phyloP scores from a whole-genome alignment of 2,329 filamentous ascomycete genomes.

The Albifimbria verrucaria region DNA sequence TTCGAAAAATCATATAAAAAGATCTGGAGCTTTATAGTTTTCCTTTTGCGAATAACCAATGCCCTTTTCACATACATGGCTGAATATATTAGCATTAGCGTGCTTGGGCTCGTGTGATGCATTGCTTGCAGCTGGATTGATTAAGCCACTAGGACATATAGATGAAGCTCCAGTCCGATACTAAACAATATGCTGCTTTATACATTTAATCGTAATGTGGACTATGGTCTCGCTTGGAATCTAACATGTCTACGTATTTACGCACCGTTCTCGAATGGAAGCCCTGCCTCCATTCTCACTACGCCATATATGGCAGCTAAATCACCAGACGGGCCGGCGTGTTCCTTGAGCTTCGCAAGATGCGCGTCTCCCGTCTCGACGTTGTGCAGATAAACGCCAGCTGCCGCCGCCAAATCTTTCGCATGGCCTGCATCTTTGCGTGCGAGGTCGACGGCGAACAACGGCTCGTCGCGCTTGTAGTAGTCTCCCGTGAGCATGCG shows the following conservation, averaged over 20 bases:
- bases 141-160: no score
- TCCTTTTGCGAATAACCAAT: no score
- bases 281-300: constrained; percentile 67
- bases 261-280: constrained; percentile 66
- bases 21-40: no score
- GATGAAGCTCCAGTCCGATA: not conserved
- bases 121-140: no score
- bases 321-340: constrained; percentile 68
- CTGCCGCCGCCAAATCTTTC: constrained; percentile 58
- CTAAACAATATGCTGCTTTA: not conserved
- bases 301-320: constrained; percentile 81
- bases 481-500: constrained; percentile 77
- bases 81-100: no score
- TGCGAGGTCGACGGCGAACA: constrained; percentile 80
- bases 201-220: no score
- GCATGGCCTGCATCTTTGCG: constrained; percentile 80
- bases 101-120: no score
- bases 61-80: no score
- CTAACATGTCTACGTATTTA: constrained; percentile 4
- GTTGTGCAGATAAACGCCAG: constrained; percentile 61
- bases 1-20: no score
- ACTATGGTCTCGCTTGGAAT: no score
- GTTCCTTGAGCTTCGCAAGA: constrained; percentile 64
- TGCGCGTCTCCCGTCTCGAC: constrained; percentile 67
- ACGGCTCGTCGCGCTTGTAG: constrained; percentile 69